These are phyloP conservation scores for Myotisia sp. DNA, from an alignment of 2,329 filamentous ascomycete genomes.

Conservation along the genomic window DNA sequence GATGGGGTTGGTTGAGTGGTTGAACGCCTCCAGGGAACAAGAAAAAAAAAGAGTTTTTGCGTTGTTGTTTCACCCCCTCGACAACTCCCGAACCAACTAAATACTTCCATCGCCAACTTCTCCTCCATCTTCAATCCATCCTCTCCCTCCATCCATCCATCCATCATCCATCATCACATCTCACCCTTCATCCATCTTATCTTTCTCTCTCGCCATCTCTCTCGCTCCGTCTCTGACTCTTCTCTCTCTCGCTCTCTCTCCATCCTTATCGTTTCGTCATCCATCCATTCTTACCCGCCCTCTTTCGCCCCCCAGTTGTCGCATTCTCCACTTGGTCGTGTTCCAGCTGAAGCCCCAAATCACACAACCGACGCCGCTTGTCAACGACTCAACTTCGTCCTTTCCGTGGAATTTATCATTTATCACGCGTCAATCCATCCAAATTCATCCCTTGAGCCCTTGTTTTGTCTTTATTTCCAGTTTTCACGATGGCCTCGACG, in stretches of 20 bases:
- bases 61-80: too few species aligned
- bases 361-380: too few species aligned
- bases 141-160: background rate
- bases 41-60: too few species aligned
- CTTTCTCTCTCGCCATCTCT: constrained; percentile 4
- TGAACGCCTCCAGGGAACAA: too few species aligned
- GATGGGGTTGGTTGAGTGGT: too few species aligned
- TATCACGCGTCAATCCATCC: constrained; percentile 19
- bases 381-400: background rate
- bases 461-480: constrained; percentile 8
- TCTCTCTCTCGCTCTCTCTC: constrained; percentile 1
- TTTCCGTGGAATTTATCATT: constrained; percentile 6
- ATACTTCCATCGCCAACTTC: too few species aligned
- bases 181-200: background rate
- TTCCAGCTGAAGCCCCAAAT: too few species aligned
- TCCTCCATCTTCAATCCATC: too few species aligned
- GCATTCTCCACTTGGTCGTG: background rate
- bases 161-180: background rate
- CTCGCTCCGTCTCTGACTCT: background rate
- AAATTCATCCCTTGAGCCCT: constrained; percentile 6
- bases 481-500: constrained; percentile 25
- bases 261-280: background rate
- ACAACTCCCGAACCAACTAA: too few species aligned
- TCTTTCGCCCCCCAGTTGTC: background rate
- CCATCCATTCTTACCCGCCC: background rate